Evolutionary conservation across 1,284 basidiomycete genomes (phyloP).

Genomic region (Mycosarcoma mackinlayi): DNA sequence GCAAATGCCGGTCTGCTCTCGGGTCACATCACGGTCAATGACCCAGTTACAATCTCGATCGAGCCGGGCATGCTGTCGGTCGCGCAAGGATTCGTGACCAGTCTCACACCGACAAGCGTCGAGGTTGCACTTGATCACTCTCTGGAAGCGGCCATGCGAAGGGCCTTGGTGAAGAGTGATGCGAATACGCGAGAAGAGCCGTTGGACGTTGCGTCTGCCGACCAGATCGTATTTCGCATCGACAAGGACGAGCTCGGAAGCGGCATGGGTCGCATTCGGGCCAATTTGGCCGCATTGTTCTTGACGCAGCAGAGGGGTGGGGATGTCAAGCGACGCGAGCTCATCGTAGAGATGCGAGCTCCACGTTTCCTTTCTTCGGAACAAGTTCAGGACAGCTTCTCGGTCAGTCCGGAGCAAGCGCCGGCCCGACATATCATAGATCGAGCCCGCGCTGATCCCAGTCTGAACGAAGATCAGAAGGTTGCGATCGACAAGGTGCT

Average conservation of each 20-base stretch:
- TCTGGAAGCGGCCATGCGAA: slow-evolving; percentile 70
- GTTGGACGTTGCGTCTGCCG: slow-evolving; percentile 13
- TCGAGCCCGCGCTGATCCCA: slow-evolving; percentile 24
- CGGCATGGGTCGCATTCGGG: slow-evolving; percentile 86
- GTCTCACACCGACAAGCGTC: slow-evolving; percentile 76
- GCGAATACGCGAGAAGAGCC: not conserved
- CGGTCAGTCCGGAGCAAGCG: not conserved
- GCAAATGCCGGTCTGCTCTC: slow-evolving; percentile 74
- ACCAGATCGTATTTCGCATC: slow-evolving; percentile 79
- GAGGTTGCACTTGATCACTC: slow-evolving; percentile 83
- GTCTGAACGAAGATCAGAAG: slow-evolving; percentile 81
- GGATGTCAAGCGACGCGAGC: slow-evolving; percentile 72
- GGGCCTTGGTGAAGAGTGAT: slow-evolving; percentile 27
- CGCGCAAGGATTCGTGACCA: slow-evolving; percentile 83
- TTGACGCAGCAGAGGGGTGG: slow-evolving; percentile 73
- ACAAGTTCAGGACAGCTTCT: slow-evolving; percentile 1
- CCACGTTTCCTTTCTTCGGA: slow-evolving; percentile 73
- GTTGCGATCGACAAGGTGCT: slow-evolving; percentile 80
- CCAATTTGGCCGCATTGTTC: slow-evolving; percentile 90
- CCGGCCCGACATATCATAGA: not conserved
- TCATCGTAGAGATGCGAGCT: slow-evolving; percentile 82
- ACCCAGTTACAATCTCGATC: slow-evolving; percentile 83
- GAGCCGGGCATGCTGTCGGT: slow-evolving; percentile 85
- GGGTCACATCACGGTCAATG: slow-evolving; percentile 81
- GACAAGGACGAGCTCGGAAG: slow-evolving; percentile 91